phyloP scores from a whole-genome alignment of 352 stramenopile species.

The Globisporangium carolinianum region DNA sequence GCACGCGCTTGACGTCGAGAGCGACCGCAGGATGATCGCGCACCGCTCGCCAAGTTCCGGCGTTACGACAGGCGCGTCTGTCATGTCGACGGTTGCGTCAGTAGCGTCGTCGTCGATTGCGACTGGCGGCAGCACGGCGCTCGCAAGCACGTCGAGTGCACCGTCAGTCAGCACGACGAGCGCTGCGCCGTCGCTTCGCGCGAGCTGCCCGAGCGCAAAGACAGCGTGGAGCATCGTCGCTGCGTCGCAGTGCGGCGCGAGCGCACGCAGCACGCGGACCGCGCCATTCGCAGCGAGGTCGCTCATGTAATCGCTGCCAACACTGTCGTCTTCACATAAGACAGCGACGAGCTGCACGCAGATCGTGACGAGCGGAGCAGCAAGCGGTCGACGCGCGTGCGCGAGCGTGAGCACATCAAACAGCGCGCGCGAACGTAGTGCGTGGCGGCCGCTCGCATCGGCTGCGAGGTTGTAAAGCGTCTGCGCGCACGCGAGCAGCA shows the following conservation, averaged over 20 bases:
- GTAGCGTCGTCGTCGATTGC: background rate
- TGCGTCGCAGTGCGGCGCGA: constrained; percentile 23
- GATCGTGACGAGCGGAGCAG: constrained; percentile 44
- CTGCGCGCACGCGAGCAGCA: constrained; percentile 56
- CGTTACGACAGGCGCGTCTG: background rate
- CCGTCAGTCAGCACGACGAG: constrained; percentile 47
- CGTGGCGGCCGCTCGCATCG: constrained; percentile 47
- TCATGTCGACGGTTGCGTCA: background rate
- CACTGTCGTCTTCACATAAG: constrained; percentile 48
- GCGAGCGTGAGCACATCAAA: constrained; percentile 36
- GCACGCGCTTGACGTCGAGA: constrained; percentile 48
- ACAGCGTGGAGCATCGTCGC: constrained; percentile 40
- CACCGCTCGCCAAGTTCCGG: constrained; percentile 45
- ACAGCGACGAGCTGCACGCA: constrained; percentile 61
- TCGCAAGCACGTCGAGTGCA: constrained; percentile 48
- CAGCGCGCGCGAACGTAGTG: constrained; percentile 50
- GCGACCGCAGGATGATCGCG: constrained; percentile 56
- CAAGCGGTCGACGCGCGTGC: constrained; percentile 18
- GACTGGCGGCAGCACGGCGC: constrained; percentile 15
- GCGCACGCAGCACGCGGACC: constrained; percentile 43
- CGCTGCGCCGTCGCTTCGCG: constrained; percentile 32
- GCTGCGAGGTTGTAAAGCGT: constrained; percentile 67
- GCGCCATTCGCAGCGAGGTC: constrained; percentile 47
- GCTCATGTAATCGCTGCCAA: constrained; percentile 17
- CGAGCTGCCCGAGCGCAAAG: constrained; percentile 65